Base-by-base conservation (phyloP, 2,329 filamentous ascomycete genomes). In the Diaporthe sp. region DNA sequence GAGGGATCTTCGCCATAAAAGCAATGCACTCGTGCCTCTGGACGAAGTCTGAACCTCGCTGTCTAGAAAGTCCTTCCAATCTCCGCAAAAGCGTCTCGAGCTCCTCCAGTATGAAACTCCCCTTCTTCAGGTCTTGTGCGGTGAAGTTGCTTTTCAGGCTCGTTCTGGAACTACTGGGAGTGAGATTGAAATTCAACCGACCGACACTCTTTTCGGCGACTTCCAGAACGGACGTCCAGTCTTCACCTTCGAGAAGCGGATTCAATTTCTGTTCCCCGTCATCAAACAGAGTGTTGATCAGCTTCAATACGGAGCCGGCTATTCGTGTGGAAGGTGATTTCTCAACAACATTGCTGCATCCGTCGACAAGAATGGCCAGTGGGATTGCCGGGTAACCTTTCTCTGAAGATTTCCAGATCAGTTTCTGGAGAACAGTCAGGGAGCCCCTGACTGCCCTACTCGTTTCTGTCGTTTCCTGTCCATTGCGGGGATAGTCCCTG, bases 11-110 rank as follows among this genome's bases (percentile, higher is more conserved):
- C 42, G 90, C 87, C 77, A 95, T 92, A 79, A 95, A 93, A 28
- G 88, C 85, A 82, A 95, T 90, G 71, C 94, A 91, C 25, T 90
- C 89, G 76, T 92, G 91, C 72, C 90, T 90, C 75, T 94, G 93
- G 8, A 92, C 85, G 74, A 93, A 90, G 46, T 92, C 88, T 5
- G 83, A 81, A 9, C 85, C 84, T 49, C 87, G 87, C 72, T 87
- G 83, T 7, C 81, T 82, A 12, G 90, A 80, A 42, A 92, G 82
- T 15, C 78, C 79, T 78, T 92, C 90, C 13, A 92, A 84, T 34
- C 88, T 85, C 46, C 78, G 81, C 62, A 90, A 84, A 10, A 92
- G 84, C 8, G 78, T 78, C 71, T 82, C 79, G 65, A 91, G 78
- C 81, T 91, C 86, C 42, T 82, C 80, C 42, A 84, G 79, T 60